Conservation (phyloP, 352 stramenopile genomes). For the Globisporangium orthogonon region DNA sequence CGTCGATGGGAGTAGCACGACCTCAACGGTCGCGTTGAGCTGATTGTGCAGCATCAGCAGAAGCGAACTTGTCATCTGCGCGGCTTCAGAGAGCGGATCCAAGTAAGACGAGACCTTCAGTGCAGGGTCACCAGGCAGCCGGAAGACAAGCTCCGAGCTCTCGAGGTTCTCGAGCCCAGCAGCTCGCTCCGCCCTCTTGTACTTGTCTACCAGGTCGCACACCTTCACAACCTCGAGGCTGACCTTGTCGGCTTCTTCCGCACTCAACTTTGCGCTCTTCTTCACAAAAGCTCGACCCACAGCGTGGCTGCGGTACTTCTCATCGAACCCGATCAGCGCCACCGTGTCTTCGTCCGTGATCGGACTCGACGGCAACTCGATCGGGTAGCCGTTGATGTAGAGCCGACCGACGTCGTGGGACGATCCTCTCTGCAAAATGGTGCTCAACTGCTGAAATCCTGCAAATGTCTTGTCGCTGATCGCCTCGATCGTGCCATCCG, state of each 20-base stretch:
- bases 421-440: constrained; percentile 32
- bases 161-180: constrained; percentile 22
- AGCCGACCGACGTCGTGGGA: constrained; percentile 30
- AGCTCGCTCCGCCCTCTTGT: constrained; percentile 43
- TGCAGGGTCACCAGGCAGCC: constrained; percentile 34
- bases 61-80: constrained; percentile 86
- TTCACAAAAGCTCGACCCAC: constrained; percentile 73
- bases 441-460: constrained; percentile 32
- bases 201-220: constrained; percentile 74
- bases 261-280: constrained; percentile 34
- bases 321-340: constrained; percentile 62
- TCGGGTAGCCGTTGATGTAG: constrained; percentile 66
- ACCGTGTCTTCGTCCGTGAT: constrained; percentile 57
- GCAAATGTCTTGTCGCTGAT: constrained; percentile 17
- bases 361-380: constrained; percentile 43
- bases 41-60: constrained; percentile 72
- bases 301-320: constrained; percentile 59
- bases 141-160: constrained; percentile 28
- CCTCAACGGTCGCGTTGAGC: constrained; percentile 64
- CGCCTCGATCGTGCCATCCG: not conserved
- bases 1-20: constrained; percentile 50
- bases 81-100: constrained; percentile 86
- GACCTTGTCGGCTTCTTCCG: constrained; percentile 42
- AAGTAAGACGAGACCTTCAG: constrained; percentile 78
- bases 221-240: constrained; percentile 74